phyloP scores from a whole-genome alignment of 1,284 basidiomycete species.

The Wolfiporia cocos region DNA sequence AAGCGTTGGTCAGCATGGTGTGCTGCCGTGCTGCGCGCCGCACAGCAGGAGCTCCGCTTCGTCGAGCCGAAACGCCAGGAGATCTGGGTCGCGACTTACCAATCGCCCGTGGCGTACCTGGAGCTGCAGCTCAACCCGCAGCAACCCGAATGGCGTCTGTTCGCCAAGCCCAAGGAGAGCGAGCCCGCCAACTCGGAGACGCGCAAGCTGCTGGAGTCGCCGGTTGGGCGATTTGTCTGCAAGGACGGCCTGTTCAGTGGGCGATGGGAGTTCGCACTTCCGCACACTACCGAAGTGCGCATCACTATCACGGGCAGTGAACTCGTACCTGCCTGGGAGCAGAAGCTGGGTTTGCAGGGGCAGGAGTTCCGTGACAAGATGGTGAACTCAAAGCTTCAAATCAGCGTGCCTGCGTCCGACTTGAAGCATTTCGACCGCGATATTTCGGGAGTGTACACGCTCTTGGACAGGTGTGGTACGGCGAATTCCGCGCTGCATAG shows the following conservation, averaged over 20 bases:
- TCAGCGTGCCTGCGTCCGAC: conserved; percentile 51
- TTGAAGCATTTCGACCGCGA: conserved; percentile 65
- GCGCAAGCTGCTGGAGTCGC: conserved; percentile 65
- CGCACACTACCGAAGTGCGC: conserved; percentile 47
- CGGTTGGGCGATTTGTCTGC: conserved; percentile 75
- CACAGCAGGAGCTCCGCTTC: conserved; percentile 70
- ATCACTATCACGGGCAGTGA: conserved; percentile 66
- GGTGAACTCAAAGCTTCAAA: conserved; percentile 63
- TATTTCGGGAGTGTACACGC: conserved; percentile 74
- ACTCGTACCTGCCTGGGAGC: conserved; percentile 81
- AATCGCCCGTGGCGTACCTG: conserved; percentile 64
- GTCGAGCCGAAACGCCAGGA: conserved; percentile 85
- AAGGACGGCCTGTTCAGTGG: conserved; percentile 58
- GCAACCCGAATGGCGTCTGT: conserved; percentile 85
- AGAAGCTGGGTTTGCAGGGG: conserved; percentile 70
- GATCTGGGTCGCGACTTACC: conserved; percentile 81
- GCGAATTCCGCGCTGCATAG: conserved; percentile 85
- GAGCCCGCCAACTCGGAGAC: conserved; percentile 81
- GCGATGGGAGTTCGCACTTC: conserved; percentile 80
- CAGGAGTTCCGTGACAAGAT: conserved; percentile 60
- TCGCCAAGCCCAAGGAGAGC: conserved; percentile 57
- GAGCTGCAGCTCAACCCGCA: conserved; percentile 76
- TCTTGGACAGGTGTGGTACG: conserved; percentile 85
- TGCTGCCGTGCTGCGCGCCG: conserved; percentile 59
- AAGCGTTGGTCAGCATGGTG: conserved; percentile 65